A percentile compares a stretch with the other conserved stretches of the same genome.
Conservation (phyloP, 192 early-diverging fungal genomes). For the Entomortierella beljakovae region DNA sequence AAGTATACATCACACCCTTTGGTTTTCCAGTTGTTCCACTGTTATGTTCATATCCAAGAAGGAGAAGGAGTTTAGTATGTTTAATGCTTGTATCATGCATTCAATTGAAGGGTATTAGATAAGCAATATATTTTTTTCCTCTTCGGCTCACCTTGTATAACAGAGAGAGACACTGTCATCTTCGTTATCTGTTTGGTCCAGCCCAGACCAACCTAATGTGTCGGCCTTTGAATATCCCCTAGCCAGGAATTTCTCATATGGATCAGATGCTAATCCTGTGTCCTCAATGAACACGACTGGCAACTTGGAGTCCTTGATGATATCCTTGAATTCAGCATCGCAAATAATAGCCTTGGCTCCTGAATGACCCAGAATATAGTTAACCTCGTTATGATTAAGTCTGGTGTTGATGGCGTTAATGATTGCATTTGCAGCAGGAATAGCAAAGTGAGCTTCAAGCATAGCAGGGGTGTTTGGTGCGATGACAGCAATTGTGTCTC, state of each 20-base stretch:
- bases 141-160: constrained; percentile 61
- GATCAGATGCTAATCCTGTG: constrained; percentile 46
- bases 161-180: constrained; percentile 61
- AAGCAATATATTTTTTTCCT: too few species aligned
- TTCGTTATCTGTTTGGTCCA: constrained; percentile 61
- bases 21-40: constrained; percentile 69
- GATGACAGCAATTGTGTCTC: constrained; percentile 66
- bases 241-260: constrained; percentile 62
- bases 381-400: constrained; percentile 61
- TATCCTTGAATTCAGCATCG: constrained; percentile 56
- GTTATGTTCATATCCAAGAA: background rate
- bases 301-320: constrained; percentile 34
- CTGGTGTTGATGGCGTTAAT: constrained; percentile 70
- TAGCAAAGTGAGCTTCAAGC: constrained; percentile 71
- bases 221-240: constrained; percentile 34
- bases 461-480: constrained; percentile 66
- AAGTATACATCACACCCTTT: constrained; percentile 65
- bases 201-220: constrained; percentile 52
- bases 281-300: constrained; percentile 40
- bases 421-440: constrained; percentile 66
- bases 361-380: constrained; percentile 67
- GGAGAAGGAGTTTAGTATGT: background rate
- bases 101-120: too few species aligned
- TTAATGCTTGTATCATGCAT: too few species aligned
- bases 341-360: constrained; percentile 61